Evolutionary conservation across 164 flowering plant species (phyloP).

Genomic region (Buxus sempervirens): DNA sequence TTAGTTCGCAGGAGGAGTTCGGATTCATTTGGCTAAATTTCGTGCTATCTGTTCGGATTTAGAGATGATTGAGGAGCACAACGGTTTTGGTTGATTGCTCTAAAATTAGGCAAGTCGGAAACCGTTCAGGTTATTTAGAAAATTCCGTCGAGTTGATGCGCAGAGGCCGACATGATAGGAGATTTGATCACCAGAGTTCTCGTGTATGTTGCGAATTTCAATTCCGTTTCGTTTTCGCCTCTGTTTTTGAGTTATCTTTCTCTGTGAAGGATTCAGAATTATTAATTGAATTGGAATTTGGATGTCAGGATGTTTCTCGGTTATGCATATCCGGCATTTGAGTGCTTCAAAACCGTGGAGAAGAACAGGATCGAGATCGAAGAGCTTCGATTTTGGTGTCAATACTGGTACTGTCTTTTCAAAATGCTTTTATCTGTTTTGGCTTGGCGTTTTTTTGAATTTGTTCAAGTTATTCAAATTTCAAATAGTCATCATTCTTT

Average conservation of each 20-base stretch:
- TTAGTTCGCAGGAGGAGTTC: background rate
- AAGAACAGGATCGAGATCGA: constrained; percentile 54
- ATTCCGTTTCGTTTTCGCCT: background rate
- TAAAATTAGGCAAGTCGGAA: background rate
- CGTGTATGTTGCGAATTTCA: constrained; percentile 38
- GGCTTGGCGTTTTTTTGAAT: too few relatives aligned
- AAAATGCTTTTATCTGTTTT: too few relatives aligned
- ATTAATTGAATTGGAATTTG: background rate
- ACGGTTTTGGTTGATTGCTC: too few relatives aligned
- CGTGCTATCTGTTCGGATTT: too few relatives aligned
- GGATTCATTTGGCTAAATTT: too few relatives aligned
- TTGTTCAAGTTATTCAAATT: too few relatives aligned
- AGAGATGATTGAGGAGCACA: too few relatives aligned
- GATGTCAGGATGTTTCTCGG: constrained; percentile 60
- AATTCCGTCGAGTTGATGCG: constrained; percentile 1
- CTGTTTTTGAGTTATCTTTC: background rate
- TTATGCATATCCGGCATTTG: constrained; percentile 82
- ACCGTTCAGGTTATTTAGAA: background rate
- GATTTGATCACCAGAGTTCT: constrained; percentile 55
- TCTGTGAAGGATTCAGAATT: background rate
- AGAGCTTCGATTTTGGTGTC: constrained; percentile 85
- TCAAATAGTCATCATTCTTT: too few relatives aligned
- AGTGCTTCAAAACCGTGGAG: constrained; percentile 76
- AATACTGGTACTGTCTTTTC: constrained; percentile 88
- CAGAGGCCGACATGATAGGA: constrained; percentile 49